Percentiles rank a stretch among this genome's conserved stretches.
Evolutionary conservation across 2,329 filamentous ascomycete species (phyloP).

Genomic region (Paracorniculantispora psalliotae): DNA sequence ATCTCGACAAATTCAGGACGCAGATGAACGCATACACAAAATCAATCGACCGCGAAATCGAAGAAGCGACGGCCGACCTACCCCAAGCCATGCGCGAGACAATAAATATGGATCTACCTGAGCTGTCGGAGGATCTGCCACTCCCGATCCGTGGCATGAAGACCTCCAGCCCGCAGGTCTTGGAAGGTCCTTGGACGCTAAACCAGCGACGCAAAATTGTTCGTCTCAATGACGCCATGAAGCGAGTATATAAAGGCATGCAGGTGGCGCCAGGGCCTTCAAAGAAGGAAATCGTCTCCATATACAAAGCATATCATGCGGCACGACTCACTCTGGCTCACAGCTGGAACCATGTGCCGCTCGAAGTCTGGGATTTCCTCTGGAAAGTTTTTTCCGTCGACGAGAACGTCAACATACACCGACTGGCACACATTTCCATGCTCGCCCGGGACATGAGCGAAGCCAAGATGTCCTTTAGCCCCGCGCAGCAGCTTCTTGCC

Average conservation of each 20-base stretch:
- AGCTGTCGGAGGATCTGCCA: constrained; percentile 21
- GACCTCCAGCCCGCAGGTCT: constrained; percentile 29
- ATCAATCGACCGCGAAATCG: constrained; percentile 32
- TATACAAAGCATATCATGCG: constrained; percentile 48
- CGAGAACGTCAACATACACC: constrained; percentile 45
- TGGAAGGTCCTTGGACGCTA: constrained; percentile 31
- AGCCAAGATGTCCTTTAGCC: constrained; percentile 49
- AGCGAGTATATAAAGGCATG: constrained; percentile 24
- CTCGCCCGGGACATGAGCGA: constrained; percentile 63
- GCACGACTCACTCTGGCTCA: constrained; percentile 40
- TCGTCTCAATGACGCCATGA: constrained; percentile 31
- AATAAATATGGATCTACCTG: constrained; percentile 20
- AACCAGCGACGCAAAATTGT: constrained; percentile 35
- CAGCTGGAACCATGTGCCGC: constrained; percentile 51
- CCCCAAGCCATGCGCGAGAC: constrained; percentile 26
- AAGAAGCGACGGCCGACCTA: constrained; percentile 26
- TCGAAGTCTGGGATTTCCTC: constrained; percentile 57
- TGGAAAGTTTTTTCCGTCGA: constrained; percentile 58
- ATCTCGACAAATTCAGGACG: constrained; percentile 31
- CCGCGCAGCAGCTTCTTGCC: constrained; percentile 58
- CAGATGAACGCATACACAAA: constrained; percentile 31
- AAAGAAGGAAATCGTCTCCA: constrained; percentile 32
- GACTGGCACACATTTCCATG: constrained; percentile 55
- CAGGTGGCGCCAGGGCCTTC: constrained; percentile 24
- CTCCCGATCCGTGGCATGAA: constrained; percentile 16